Evolutionary conservation across 1,284 basidiomycete species (phyloP).

Genomic region (Cystobasidium slooffiae): DNA sequence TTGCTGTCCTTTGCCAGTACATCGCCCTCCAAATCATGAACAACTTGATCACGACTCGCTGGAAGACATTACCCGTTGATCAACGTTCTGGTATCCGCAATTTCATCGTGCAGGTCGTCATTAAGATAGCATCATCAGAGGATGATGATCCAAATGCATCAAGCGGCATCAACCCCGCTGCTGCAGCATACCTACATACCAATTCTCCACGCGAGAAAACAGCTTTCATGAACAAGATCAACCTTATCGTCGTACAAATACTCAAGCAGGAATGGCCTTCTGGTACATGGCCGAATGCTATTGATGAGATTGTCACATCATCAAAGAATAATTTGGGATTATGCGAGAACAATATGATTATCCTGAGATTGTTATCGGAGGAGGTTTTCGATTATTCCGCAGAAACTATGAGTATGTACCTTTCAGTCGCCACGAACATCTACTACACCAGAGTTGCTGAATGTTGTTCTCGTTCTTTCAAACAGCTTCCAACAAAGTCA

Average conservation of each 20-base stretch:
- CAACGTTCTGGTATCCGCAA: slow-evolving; percentile 95
- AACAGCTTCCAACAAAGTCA: slow-evolving; percentile 87
- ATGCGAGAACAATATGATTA: slow-evolving; percentile 99
- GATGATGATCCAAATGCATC: slow-evolving; percentile 66
- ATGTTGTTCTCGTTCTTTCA: neutral
- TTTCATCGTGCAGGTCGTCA: slow-evolving; percentile 91
- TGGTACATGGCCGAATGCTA: slow-evolving; percentile 98
- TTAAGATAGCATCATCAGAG: slow-evolving; percentile 75
- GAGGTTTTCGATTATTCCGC: slow-evolving; percentile 99
- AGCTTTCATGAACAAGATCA: slow-evolving; percentile 95
- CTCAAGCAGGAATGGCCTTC: slow-evolving; percentile 92
- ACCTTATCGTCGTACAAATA: slow-evolving; percentile 94
- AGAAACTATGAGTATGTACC: slow-evolving; percentile 78
- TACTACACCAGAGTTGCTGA: neutral
- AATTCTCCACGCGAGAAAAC: slow-evolving; percentile 77
- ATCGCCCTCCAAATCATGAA: slow-evolving; percentile 93
- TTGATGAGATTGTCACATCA: slow-evolving; percentile 95
- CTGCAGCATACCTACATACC: slow-evolving; percentile 50
- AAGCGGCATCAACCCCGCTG: slow-evolving; percentile 12
- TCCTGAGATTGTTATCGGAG: slow-evolving; percentile 81
- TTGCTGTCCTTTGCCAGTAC: slow-evolving; percentile 64
- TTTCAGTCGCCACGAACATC: neutral
- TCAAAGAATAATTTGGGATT: slow-evolving; percentile 94
- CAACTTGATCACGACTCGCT: slow-evolving; percentile 89
- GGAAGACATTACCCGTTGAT: slow-evolving; percentile 93